phyloP scores from a whole-genome alignment of 257 asterid species.

The Agastache rugosa region DNA sequence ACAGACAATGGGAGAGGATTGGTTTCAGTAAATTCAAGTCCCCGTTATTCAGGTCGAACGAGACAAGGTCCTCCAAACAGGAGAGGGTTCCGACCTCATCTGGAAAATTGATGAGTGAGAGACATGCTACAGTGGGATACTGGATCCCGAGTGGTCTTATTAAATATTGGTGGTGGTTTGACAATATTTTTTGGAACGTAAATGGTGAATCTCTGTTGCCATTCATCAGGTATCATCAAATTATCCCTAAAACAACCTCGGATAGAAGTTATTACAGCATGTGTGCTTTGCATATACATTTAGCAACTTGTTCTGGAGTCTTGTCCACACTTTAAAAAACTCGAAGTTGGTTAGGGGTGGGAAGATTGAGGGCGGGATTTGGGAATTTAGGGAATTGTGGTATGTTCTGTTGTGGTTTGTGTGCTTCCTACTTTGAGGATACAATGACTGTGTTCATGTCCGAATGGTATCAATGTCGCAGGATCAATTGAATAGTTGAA shows the following conservation, averaged over 20 bases:
- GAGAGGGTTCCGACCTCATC: slow-evolving; percentile 35
- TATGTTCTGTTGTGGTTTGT: slow-evolving; percentile 1
- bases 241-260: neutral
- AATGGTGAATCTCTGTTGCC: neutral
- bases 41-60: slow-evolving; percentile 47
- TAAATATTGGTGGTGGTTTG: neutral
- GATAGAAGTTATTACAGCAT: neutral
- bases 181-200: neutral
- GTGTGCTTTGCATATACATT: slow-evolving; percentile 27
- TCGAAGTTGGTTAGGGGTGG: slow-evolving; percentile 1
- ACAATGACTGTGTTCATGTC: slow-evolving; percentile 6
- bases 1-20: slow-evolving; percentile 45
- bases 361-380: neutral
- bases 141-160: neutral
- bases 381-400: neutral
- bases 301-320: neutral
- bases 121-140: neutral
- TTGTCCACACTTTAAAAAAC: neutral
- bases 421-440: slow-evolving; percentile 18
- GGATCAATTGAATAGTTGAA: neutral
- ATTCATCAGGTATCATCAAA: neutral
- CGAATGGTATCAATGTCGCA: neutral
- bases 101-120: slow-evolving; percentile 39
- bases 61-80: slow-evolving; percentile 52
- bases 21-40: slow-evolving; percentile 38